Evolutionary conservation across 805 yeast genomes (phyloP).

Genomic region (Candida tallmaniae): DNA sequence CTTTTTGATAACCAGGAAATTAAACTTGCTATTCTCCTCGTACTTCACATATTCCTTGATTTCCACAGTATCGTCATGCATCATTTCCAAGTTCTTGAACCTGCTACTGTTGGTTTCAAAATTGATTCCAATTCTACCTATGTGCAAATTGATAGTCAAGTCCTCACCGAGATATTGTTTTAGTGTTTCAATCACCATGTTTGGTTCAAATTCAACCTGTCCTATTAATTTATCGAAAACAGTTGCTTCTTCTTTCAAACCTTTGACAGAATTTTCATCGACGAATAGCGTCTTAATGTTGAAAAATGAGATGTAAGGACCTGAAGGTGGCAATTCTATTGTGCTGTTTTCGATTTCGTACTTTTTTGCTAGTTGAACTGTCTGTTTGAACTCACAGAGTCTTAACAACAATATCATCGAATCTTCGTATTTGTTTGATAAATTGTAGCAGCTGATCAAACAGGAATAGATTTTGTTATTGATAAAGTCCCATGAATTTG

Average conservation of each 20-base stretch:
- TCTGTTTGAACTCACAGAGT: background rate
- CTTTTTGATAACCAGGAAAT: background rate
- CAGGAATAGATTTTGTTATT: slow-evolving; percentile 2
- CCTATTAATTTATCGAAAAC: slow-evolving; percentile 11
- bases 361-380: background rate
- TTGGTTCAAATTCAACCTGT: slow-evolving; percentile 17
- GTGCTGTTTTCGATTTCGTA: background rate
- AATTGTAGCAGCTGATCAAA: slow-evolving; percentile 5
- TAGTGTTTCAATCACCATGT: background rate
- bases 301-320: slow-evolving; percentile 11
- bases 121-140: slow-evolving; percentile 1
- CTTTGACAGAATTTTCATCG: slow-evolving; percentile 9
- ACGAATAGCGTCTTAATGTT: slow-evolving; percentile 15
- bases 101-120: background rate
- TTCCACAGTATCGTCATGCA: background rate
- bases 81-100: background rate
- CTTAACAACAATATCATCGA: background rate
- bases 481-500: slow-evolving; percentile 3
- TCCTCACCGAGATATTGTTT: slow-evolving; percentile 1
- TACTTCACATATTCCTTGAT: background rate
- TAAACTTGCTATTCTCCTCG: background rate
- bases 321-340: slow-evolving; percentile 1
- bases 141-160: background rate
- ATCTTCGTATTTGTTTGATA: slow-evolving; percentile 2
- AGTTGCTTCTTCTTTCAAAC: slow-evolving; percentile 4